Base-by-base conservation (phyloP, 768 basidiomycete species). In the Phylloporus scabripes region DNA sequence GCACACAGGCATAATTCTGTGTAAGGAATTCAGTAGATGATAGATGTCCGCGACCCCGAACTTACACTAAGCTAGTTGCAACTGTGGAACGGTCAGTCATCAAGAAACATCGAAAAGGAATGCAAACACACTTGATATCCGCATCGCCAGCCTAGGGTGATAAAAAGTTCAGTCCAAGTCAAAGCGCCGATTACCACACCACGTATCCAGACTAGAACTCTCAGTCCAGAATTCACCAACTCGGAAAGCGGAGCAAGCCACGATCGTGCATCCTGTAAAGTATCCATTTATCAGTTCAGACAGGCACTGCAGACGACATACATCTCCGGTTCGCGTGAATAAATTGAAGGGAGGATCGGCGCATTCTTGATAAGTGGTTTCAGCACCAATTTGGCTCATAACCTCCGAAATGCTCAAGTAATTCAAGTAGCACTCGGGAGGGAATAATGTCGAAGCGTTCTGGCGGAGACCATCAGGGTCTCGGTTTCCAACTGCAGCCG, bases 381-480 rank as follows among this genome's bases (percentile, higher is more conserved):
- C 66, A 0, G 82, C 82, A 7, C 83, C 83, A 31, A 85, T 84
- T 47, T 57, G 60, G 18, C 57, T 60, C 60, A 67, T 55, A 15
- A 79, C 68, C 5, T 61, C 52, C 0, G 69, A 34, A 18, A 62
- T 59, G 1, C 50, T 55, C 17, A 83, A 65, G 53, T 77, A 81
- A 10, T 67, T 64, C 39, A 79, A 53, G 48, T 83, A 83, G 51
- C 72, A 80, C 41, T 80, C 73, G 0, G 82, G 77, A 5, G 83
- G 82, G 63, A 83, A 84, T 7, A 66, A 46, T 1, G 74, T 72
- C 0, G 77, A 72, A 1, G 74, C 58, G 36, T 75, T 81, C 62
- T 83, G 82, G 28, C 81, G 70, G 37, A 85, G 65, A 56, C 85
- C 82, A 48, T 83, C 62, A 0, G 71, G 54, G 52, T 85, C 82